Percentiles rank a stretch among this genome's conserved stretches.
Conservation (phyloP, 495 filamentous ascomycete species). For the Penicillium alfredii region DNA sequence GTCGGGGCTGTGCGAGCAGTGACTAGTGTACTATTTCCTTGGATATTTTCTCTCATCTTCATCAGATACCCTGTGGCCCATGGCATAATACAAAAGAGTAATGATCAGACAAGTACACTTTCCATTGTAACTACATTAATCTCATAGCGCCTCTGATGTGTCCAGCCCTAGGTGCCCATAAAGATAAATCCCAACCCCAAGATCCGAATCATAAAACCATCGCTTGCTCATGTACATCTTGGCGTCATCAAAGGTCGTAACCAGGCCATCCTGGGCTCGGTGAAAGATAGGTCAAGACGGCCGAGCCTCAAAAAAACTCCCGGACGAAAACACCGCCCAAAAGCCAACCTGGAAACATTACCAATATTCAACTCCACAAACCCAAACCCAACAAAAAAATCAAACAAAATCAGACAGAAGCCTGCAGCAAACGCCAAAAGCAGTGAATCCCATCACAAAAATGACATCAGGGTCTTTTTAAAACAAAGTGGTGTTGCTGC, state of each 20-base stretch:
- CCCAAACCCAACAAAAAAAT: conserved; percentile 16
- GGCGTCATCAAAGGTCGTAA: conserved; percentile 42
- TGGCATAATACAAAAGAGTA: not conserved
- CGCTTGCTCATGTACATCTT: conserved; percentile 44
- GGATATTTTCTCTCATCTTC: not conserved
- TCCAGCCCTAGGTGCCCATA: conserved; percentile 14
- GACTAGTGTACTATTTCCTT: conserved; percentile 45
- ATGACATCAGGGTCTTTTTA: conserved; percentile 16
- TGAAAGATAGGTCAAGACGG: conserved; percentile 26
- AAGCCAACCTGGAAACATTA: conserved; percentile 16
- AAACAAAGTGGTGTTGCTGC: conserved; percentile 42
- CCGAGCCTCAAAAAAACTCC: conserved; percentile 30
- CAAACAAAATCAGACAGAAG: conserved; percentile 6
- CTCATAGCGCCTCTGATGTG: conserved; percentile 17
- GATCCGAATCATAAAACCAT: conserved; percentile 33
- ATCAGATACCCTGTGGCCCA: not conserved
- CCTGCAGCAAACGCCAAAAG: conserved; percentile 9
- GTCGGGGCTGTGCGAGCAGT: conserved; percentile 80
- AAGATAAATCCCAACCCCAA: conserved; percentile 17
- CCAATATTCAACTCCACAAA: conserved; percentile 13
- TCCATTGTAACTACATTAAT: conserved; percentile 21
- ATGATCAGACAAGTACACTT: conserved; percentile 18
- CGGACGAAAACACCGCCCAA: conserved; percentile 21
- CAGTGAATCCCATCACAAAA: conserved; percentile 4
- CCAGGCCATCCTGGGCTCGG: conserved; percentile 30